Evolutionary conservation across 805 yeast genomes (phyloP).

Genomic region (Suhomyces vadensis): DNA sequence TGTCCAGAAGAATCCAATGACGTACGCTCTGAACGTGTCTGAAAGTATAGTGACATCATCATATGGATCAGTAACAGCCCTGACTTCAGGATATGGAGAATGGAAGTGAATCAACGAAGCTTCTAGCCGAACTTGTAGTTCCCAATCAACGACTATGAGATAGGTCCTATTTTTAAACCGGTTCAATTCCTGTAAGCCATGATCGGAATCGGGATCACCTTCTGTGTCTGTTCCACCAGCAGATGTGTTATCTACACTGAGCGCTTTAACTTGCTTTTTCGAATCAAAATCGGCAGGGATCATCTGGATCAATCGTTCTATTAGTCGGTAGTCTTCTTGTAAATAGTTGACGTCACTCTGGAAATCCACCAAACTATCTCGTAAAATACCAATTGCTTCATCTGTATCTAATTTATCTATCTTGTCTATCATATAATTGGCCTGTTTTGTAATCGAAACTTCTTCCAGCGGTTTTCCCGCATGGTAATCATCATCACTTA

Average conservation of each 20-base stretch:
- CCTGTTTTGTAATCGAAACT: conserved; percentile 7
- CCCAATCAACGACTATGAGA: conserved; percentile 24
- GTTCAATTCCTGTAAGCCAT: background rate
- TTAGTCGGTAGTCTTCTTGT: conserved; percentile 33
- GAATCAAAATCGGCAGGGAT: conserved; percentile 18
- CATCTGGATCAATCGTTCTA: conserved; percentile 26
- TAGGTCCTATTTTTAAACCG: conserved; percentile 12
- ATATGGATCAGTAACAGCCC: conserved; percentile 61
- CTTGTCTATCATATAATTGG: conserved; percentile 30
- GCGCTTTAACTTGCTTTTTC: too few species aligned
- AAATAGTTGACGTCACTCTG: conserved; percentile 37
- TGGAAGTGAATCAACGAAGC: conserved; percentile 45
- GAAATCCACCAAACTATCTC: conserved; percentile 39
- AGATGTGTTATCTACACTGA: too few species aligned
- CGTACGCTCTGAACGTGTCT: conserved; percentile 58
- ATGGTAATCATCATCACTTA: conserved; percentile 13
- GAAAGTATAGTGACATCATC: conserved; percentile 53
- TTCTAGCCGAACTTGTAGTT: conserved; percentile 37
- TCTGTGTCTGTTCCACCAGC: background rate
- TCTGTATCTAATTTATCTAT: conserved; percentile 23
- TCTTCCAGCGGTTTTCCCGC: background rate
- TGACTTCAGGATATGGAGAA: conserved; percentile 66
- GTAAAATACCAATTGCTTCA: conserved; percentile 32
- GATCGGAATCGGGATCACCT: background rate
- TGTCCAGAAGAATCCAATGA: conserved; percentile 52